These are phyloP conservation scores for Trifolium subterraneum DNA, from an alignment of 306 rosid genomes.

Conservation along the genomic window DNA sequence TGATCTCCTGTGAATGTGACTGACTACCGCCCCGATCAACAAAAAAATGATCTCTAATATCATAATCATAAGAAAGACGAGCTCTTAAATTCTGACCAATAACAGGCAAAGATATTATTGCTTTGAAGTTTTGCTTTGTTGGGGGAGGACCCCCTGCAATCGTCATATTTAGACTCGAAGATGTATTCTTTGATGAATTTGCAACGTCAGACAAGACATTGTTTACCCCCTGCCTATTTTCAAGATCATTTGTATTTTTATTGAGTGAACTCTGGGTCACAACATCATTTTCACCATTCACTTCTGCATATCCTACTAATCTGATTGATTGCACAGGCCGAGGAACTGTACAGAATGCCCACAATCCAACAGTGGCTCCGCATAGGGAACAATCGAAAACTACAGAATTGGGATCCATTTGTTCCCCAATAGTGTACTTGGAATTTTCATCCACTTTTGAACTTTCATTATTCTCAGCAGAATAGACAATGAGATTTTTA, in stretches of 20 bases:
- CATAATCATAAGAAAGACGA: constrained; percentile 65
- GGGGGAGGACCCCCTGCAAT: constrained; percentile 99
- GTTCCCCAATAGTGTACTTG: constrained; percentile 50
- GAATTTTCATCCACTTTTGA: constrained; percentile 46
- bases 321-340: constrained; percentile 75
- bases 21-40: constrained; percentile 43
- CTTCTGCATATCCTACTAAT: constrained; percentile 72
- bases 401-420: constrained; percentile 70
- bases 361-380: constrained; percentile 93
- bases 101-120: constrained; percentile 80
- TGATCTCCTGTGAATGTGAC: constrained; percentile 45
- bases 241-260: constrained; percentile 29
- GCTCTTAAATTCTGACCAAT: constrained; percentile 87
- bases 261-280: neutral
- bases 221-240: constrained; percentile 46
- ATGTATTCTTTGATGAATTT: constrained; percentile 52
- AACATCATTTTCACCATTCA: constrained; percentile 48
- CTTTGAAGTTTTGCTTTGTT: constrained; percentile 83
- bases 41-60: constrained; percentile 47
- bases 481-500: constrained; percentile 42
- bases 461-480: constrained; percentile 46
- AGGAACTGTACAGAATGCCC: constrained; percentile 74
- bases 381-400: constrained; percentile 88
- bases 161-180: constrained; percentile 67
- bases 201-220: constrained; percentile 44